These are phyloP conservation scores for Leccinum boreale DNA, from an alignment of 768 basidiomycete genomes.

Conservation along the genomic window DNA sequence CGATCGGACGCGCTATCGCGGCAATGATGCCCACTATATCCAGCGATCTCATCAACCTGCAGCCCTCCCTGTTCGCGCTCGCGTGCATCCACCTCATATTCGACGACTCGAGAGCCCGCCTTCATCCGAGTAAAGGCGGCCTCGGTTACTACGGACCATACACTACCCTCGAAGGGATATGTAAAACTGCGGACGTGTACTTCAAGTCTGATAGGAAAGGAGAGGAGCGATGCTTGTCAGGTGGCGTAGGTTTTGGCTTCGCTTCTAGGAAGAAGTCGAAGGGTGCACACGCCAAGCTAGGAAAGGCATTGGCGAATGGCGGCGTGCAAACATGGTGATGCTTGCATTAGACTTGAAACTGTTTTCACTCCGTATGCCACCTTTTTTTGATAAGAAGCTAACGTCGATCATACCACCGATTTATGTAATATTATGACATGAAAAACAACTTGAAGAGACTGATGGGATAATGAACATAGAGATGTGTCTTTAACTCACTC, in stretches of 20 bases:
- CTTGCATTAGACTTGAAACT: conserved; percentile 16
- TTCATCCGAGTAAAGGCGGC: conserved; percentile 53
- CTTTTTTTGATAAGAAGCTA: not conserved
- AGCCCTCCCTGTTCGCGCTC: conserved; percentile 56
- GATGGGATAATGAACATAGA: not conserved
- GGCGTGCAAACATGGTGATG: conserved; percentile 15
- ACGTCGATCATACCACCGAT: not conserved
- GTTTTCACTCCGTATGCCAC: not conserved
- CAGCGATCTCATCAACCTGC: conserved; percentile 52
- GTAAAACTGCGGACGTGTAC: conserved; percentile 52
- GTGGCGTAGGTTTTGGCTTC: conserved; percentile 46
- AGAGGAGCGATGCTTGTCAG: conserved; percentile 39
- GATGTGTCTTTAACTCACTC: not conserved
- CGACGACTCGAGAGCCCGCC: conserved; percentile 62
- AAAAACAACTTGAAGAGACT: not conserved
- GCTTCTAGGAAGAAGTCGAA: conserved; percentile 23
- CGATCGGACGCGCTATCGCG: conserved; percentile 33
- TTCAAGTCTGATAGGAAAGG: conserved; percentile 35
- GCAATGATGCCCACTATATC: conserved; percentile 42
- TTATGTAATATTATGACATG: not conserved
- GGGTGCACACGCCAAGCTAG: conserved; percentile 24
- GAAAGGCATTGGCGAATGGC: conserved; percentile 24
- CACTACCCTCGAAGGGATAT: conserved; percentile 56
- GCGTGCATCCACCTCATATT: conserved; percentile 55
- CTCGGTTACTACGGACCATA: conserved; percentile 60